phyloP scores from a whole-genome alignment of 441 rosid genomes.

The Gossypium armourianum region DNA sequence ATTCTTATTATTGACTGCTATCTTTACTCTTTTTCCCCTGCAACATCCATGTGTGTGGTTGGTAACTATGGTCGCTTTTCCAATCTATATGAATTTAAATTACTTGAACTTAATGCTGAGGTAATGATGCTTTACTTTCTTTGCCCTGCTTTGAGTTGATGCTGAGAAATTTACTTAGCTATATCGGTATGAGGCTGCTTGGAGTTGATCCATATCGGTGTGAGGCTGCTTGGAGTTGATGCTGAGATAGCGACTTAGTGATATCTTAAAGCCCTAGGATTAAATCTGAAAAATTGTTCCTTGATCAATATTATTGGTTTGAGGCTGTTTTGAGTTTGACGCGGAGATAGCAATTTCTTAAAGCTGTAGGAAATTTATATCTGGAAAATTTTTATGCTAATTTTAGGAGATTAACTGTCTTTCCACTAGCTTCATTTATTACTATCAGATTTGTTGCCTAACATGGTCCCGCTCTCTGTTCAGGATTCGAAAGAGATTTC shows the following conservation, averaged over 20 bases:
- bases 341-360: background rate
- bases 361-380: background rate
- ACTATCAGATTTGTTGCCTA: conserved; percentile 10
- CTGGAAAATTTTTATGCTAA: background rate
- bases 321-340: background rate
- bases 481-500: conserved; percentile 81
- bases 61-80: background rate
- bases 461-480: conserved; percentile 20
- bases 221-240: background rate
- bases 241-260: background rate
- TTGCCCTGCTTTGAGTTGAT: background rate
- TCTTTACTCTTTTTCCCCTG: background rate
- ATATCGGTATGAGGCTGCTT: background rate
- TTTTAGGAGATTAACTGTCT: background rate
- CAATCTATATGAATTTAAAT: background rate
- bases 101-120: background rate
- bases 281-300: background rate
- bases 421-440: background rate
- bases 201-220: background rate
- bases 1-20: conserved; percentile 3
- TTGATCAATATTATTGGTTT: background rate
- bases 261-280: background rate
- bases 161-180: background rate
- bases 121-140: background rate
- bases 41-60: background rate